Percentiles rank a stretch among this genome's conserved stretches.
Conservation (phyloP, 2,329 filamentous ascomycete species). For the Diplocarpon mali region DNA sequence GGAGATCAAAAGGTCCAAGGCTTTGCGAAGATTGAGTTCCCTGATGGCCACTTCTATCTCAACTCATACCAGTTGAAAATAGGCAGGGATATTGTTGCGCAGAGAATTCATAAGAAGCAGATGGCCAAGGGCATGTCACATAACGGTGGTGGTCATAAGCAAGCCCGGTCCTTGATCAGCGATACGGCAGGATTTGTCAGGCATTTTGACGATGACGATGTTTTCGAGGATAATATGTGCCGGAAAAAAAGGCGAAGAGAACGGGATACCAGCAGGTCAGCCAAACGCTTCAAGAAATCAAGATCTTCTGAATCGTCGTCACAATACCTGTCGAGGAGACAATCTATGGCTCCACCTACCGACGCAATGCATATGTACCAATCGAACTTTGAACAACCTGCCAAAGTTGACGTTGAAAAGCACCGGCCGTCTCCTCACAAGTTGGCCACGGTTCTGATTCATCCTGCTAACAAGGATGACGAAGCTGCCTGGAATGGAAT, state of each 20-base stretch:
- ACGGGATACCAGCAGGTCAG: constrained; percentile 19
- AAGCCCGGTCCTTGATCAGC: constrained; percentile 49
- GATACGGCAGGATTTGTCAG: constrained; percentile 59
- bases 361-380: neutral
- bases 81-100: constrained; percentile 43
- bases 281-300: constrained; percentile 24
- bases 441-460: constrained; percentile 24
- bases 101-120: neutral
- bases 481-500: constrained; percentile 55
- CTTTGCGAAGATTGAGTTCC: constrained; percentile 53
- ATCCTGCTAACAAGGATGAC: constrained; percentile 42
- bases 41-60: constrained; percentile 70
- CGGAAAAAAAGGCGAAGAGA: constrained; percentile 29
- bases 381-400: neutral
- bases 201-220: constrained; percentile 39
- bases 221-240: constrained; percentile 40
- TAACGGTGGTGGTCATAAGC: neutral
- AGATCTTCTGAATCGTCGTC: constrained; percentile 36
- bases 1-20: constrained; percentile 28
- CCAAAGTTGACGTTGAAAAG: constrained; percentile 1
- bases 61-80: constrained; percentile 63
- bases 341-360: constrained; percentile 20
- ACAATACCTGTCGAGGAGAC: constrained; percentile 24
- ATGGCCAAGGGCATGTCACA: neutral
- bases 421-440: constrained; percentile 1